Evolutionary conservation across 768 basidiomycete genomes (phyloP), one percentile per base, ranked within the genome.

Genomic region (Termitomyces titanicus): DNA sequence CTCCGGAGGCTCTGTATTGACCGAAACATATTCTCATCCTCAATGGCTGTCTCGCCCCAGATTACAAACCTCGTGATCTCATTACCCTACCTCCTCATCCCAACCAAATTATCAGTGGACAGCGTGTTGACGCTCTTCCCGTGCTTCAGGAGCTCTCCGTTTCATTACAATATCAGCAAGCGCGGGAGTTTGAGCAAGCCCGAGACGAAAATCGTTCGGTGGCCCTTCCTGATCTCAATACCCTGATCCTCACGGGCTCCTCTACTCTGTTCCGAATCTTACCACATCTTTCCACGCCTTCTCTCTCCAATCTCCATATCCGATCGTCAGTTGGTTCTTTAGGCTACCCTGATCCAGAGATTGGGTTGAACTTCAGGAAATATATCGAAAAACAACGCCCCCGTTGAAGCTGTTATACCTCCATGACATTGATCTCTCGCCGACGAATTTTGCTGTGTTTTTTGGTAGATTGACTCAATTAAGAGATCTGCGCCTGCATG

Each of bases 401-500:
- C 72, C 73, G 37, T 55, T 78, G n/a, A 64, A 66, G 29, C 27
- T 62, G 17, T 45, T 66, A 27, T 65, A 65, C 48, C 58, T 70
- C 20, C 63, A 63, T 49, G 65, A 65, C 51, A 58, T 68, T 25
- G 62, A 67, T 47, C 60, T 70, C 15, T 61, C 66, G 18, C 44
- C 58, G n/a, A n/a, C 48, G 13, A 60, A 64, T 34, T 65, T 70
- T 37, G 47, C 52, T n/a, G 53, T 53, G 17, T 67, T 60, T 49
- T 57, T 70, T 24, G 47, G 64, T 59, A 29, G 67, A 20, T 66
- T 83, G 17, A 72, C 75, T 11, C 55, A 59, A 17, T 63, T 86
- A 40, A 70, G 74, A 58, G 76, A 79, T 51, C 70, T 86, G 17
- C 75, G 76, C 51, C 68, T 85, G 37, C 83, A 84, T 62, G 81